Evolutionary conservation across 2,329 filamentous ascomycete species (phyloP).

Genomic region (Colletotrichum lupini): DNA sequence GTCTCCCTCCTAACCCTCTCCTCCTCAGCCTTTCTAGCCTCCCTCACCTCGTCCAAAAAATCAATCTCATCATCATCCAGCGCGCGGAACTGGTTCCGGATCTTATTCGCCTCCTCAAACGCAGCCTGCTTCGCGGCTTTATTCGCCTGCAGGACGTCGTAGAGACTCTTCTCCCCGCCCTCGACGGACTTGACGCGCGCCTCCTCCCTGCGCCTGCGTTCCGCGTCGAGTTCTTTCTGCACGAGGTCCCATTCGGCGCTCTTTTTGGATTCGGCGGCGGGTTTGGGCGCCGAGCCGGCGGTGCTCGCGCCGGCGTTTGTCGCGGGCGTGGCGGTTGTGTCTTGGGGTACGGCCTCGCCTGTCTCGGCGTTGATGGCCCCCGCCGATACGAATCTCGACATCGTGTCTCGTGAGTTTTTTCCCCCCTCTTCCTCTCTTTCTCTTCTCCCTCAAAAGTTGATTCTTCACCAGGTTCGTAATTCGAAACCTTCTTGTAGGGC

Average conservation of each 20-base stretch:
- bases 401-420: constrained; percentile 48
- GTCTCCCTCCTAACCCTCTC: constrained; percentile 65
- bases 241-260: constrained; percentile 71
- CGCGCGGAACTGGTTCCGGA: constrained; percentile 82
- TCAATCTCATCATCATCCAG: constrained; percentile 84
- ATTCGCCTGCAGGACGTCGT: constrained; percentile 82
- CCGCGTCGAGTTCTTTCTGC: constrained; percentile 72
- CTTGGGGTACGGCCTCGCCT: constrained; percentile 38
- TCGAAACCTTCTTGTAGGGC: too few relatives aligned
- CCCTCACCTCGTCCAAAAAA: constrained; percentile 73
- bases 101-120: constrained; percentile 77
- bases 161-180: constrained; percentile 71
- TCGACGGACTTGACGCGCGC: constrained; percentile 55
- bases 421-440: background rate
- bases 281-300: background rate
- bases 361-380: constrained; percentile 59
- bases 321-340: constrained; percentile 37
- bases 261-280: constrained; percentile 35
- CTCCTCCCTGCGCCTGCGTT: constrained; percentile 65
- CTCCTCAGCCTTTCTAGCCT: constrained; percentile 63
- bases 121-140: constrained; percentile 88
- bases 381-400: constrained; percentile 66
- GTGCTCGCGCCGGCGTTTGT: background rate
- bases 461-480: too few relatives aligned
- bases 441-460: too few relatives aligned